phyloP scores from a whole-genome alignment of 164 flowering plant species.

The Vitis riparia region DNA sequence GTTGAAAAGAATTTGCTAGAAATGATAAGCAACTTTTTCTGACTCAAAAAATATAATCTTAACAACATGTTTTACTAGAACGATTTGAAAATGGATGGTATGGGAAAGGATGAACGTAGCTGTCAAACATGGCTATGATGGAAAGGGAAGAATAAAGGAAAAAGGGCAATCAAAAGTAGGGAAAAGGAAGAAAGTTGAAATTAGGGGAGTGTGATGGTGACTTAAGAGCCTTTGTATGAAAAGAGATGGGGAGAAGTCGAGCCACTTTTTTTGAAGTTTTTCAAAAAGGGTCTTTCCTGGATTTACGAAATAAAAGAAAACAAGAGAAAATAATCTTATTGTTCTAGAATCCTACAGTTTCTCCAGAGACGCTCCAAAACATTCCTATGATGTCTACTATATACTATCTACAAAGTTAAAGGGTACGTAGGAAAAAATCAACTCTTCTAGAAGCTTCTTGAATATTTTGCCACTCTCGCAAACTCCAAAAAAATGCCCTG shows the following conservation, averaged over 20 bases:
- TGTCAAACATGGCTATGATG: conserved; percentile 23
- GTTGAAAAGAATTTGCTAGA: too few relatives aligned
- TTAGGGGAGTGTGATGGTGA: conserved; percentile 17
- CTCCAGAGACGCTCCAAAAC: too few relatives aligned
- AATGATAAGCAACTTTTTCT: not conserved
- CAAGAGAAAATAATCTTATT: too few relatives aligned
- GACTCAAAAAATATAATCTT: not conserved
- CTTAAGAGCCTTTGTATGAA: conserved; percentile 4
- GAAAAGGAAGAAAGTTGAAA: conserved; percentile 11
- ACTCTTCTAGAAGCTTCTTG: too few relatives aligned
- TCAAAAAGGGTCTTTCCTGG: conserved; percentile 13
- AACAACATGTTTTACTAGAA: too few relatives aligned
- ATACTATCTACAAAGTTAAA: too few relatives aligned
- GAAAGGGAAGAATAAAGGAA: conserved; percentile 13
- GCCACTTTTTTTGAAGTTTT: conserved; percentile 2
- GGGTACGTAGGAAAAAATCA: too few relatives aligned
- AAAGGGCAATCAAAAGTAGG: conserved; percentile 5
- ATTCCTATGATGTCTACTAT: too few relatives aligned
- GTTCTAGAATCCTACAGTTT: too few relatives aligned
- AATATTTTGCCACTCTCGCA: too few relatives aligned
- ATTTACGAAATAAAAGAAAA: conserved; percentile 1
- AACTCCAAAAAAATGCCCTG: too few relatives aligned
- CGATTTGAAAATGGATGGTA: conserved; percentile 1
- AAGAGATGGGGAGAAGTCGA: conserved; percentile 7
- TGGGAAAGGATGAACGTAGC: conserved; percentile 17